A percentile compares a stretch with the other conserved stretches of the same genome.
These are phyloP conservation scores for Pythium myriotylum DNA, from an alignment of 352 stramenopile genomes.

Conservation along the genomic window DNA sequence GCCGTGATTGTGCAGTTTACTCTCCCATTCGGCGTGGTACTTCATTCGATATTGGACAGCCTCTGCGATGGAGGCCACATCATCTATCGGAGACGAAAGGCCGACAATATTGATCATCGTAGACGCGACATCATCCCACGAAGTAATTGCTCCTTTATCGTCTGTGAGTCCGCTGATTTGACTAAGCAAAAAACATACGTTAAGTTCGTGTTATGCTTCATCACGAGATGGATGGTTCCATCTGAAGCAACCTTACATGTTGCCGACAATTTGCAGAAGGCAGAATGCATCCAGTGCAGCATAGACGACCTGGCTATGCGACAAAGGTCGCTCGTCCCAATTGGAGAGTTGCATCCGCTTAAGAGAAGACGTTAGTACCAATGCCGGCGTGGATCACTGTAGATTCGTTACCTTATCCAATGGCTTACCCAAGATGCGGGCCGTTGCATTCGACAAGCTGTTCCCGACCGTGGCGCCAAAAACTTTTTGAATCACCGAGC, in stretches of 20 bases:
- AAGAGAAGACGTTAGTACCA: neutral
- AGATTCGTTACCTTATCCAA: constrained; percentile 77
- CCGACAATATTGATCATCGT: constrained; percentile 32
- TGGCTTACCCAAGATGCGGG: constrained; percentile 50
- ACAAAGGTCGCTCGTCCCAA: constrained; percentile 63
- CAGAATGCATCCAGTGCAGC: constrained; percentile 67
- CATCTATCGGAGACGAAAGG: constrained; percentile 32
- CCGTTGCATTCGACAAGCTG: constrained; percentile 46
- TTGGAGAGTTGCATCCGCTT: constrained; percentile 76
- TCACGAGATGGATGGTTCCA: no score
- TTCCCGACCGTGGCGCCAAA: constrained; percentile 36
- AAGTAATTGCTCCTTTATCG: constrained; percentile 23
- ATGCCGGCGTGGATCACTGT: no score
- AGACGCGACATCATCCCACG: constrained; percentile 27
- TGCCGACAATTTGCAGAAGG: constrained; percentile 53
- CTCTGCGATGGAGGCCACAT: constrained; percentile 19
- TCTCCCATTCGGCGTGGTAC: constrained; percentile 42
- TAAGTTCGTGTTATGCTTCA: no score
- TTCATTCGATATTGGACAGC: constrained; percentile 30
- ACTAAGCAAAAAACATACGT: constrained; percentile 2
- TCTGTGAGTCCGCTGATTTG: constrained; percentile 12
- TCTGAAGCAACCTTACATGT: constrained; percentile 38
- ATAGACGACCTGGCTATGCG: constrained; percentile 49
- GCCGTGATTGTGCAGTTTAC: neutral
- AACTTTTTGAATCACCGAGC: constrained; percentile 25